Percentiles rank a stretch among this genome's conserved stretches.
phyloP scores from a whole-genome alignment of 306 rosid species.

The Trifolium fragiferum region DNA sequence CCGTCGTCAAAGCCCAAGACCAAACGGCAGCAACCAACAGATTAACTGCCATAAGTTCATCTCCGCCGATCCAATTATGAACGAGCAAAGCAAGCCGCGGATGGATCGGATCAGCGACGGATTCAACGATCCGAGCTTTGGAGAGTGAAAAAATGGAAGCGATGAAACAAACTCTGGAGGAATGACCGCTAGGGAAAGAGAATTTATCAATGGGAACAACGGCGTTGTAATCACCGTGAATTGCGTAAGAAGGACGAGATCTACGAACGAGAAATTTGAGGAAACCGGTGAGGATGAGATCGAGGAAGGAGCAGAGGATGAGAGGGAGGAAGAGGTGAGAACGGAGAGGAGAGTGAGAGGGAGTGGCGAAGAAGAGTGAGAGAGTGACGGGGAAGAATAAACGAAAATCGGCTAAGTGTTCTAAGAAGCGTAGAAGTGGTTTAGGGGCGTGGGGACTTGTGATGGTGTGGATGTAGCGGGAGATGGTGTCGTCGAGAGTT shows the following conservation, averaged over 20 bases:
- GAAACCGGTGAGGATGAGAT: constrained; percentile 61
- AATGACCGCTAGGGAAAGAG: constrained; percentile 82
- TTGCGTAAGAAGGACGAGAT: constrained; percentile 69
- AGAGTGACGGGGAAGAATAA: constrained; percentile 64
- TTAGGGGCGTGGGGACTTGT: constrained; percentile 52
- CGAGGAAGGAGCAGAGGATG: constrained; percentile 68
- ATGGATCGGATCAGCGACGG: constrained; percentile 29
- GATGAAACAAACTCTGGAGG: constrained; percentile 72
- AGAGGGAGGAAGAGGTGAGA: constrained; percentile 57
- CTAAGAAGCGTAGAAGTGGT: constrained; percentile 54
- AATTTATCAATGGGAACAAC: constrained; percentile 68
- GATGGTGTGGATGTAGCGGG: constrained; percentile 52
- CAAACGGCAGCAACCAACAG: constrained; percentile 43
- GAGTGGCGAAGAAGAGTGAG: constrained; percentile 52
- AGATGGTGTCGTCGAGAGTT: constrained; percentile 47
- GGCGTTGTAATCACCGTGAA: constrained; percentile 51
- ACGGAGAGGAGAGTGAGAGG: constrained; percentile 45
- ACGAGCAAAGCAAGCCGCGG: constrained; percentile 30
- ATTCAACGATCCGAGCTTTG: constrained; percentile 26
- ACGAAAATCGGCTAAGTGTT: constrained; percentile 73
- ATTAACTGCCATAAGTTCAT: constrained; percentile 38
- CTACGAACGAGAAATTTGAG: constrained; percentile 63
- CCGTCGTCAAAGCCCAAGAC: constrained; percentile 62
- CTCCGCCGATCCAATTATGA: constrained; percentile 41
- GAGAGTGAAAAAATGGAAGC: constrained; percentile 63